A percentile compares a stretch with the other conserved stretches of the same genome.
Evolutionary conservation across 345 rosid genomes (phyloP).

Genomic region (Citrus sp.): DNA sequence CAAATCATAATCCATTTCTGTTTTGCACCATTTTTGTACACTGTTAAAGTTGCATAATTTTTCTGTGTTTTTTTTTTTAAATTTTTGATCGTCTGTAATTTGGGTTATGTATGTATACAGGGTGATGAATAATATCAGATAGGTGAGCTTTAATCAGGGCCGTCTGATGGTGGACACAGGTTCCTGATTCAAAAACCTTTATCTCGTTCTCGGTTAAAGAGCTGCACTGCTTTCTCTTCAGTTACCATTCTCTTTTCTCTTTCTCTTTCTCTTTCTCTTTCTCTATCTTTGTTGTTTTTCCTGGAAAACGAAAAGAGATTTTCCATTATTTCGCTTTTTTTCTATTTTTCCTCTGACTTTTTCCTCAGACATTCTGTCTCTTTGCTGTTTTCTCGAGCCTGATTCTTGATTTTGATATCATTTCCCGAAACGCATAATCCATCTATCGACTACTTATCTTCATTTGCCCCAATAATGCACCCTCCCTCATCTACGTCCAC

Average conservation of each 20-base stretch:
- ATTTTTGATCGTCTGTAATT: not conserved
- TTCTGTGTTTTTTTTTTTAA: not conserved
- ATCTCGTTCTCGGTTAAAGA: conserved; percentile 18
- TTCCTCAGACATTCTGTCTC: conserved; percentile 37
- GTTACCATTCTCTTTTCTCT: conserved; percentile 5
- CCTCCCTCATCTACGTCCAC: conserved; percentile 17
- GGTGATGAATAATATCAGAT: not conserved
- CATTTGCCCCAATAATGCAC: not conserved
- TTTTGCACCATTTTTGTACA: not conserved
- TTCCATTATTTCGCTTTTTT: not conserved
- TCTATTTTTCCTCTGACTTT: conserved; percentile 10
- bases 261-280: not conserved
- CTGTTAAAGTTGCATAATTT: not conserved
- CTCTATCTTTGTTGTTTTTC: not conserved
- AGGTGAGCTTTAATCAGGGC: conserved; percentile 9
- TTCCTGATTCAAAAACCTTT: conserved; percentile 5
- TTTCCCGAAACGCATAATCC: not conserved
- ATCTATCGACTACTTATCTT: not conserved
- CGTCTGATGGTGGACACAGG: conserved; percentile 10
- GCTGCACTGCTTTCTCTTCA: conserved; percentile 20
- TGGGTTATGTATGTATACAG: not conserved
- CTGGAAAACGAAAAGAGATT: not conserved
- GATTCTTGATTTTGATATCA: not conserved
- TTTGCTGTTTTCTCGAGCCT: conserved; percentile 16
- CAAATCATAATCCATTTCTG: not conserved